Evolutionary conservation across 192 early-diverging fungal genomes (phyloP), one percentile per base, ranked within the genome.

Genomic region (Coemansia asiatica): DNA sequence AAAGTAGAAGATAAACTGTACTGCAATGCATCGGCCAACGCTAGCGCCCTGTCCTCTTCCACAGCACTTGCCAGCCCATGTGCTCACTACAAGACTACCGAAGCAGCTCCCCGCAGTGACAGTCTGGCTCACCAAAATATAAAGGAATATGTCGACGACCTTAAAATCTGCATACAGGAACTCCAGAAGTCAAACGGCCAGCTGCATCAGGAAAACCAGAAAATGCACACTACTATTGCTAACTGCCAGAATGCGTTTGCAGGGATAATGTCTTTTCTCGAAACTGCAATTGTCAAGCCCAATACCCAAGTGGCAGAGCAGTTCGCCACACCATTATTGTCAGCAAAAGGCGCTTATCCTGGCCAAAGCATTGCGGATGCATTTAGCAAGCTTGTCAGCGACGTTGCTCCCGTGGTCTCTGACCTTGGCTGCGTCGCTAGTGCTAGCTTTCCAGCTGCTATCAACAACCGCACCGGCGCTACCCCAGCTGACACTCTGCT

Each of bases 261-360:
- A 9, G 76, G 76, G 9, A 72, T 79, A 55, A 59, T 79, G 67
- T 38, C 64, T 40, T 79, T 79, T 38, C 64, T 79, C 4, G 76
- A 79, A 51, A 31, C 76, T 1, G 59, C 76, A 13, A 64, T 79
- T 28, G 76, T 79, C 18, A 72, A 57, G 56, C 71, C 76, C 27
- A 28, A 1, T 26, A 44, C 47, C 35, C 40, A 58, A 46, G 29
- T 28, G 28, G 56, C 50, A 22, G 50, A 26, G 21, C 50, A 22
- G 50, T 22, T 35, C 21, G 56, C 56, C 29, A 10, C 36, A 35
- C 33, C 28, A 9, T 10, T 35, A 59, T 59, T 40, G 56, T 38
- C 56, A 16, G 40, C 15, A 16, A 16, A 5, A 2, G 15, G 40
- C 40, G 40, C 1, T 13, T 16, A 44, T 44, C 40, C 12, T 13